Evolutionary conservation across 768 basidiomycete species (phyloP).

Genomic region (Phylloporus sp.): DNA sequence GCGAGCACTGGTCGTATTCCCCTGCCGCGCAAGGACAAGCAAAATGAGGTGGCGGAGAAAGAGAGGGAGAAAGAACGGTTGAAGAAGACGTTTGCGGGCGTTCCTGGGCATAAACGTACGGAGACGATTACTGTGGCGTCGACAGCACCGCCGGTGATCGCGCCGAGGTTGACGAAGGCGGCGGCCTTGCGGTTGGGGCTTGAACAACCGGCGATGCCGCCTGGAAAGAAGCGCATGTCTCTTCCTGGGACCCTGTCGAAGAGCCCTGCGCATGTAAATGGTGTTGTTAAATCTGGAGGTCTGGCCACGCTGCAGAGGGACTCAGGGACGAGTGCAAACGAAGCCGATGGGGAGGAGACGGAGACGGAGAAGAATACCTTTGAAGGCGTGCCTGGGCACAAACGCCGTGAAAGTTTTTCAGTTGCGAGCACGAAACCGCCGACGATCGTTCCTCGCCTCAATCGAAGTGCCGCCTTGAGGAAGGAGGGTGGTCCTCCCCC

Average conservation of each 20-base stretch:
- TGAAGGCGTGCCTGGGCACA: conserved; percentile 81
- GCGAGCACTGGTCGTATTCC: conserved; percentile 34
- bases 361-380: conserved; percentile 47
- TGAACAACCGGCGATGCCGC: conserved; percentile 34
- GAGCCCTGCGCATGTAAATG: conserved; percentile 3
- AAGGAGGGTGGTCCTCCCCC: conserved; percentile 50
- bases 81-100: conserved; percentile 63
- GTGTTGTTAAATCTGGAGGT: conserved; percentile 2
- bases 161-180: conserved; percentile 73
- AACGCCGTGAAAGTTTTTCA: conserved; percentile 67
- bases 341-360: conserved; percentile 28
- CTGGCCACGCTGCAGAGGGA: conserved; percentile 10
- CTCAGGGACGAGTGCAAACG: conserved; percentile 19
- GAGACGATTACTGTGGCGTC: conserved; percentile 68
- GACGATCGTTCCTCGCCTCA: conserved; percentile 39
- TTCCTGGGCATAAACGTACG: conserved; percentile 77
- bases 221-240: conserved; percentile 37
- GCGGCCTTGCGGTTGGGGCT: conserved; percentile 64
- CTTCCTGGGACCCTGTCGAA: conserved; percentile 19
- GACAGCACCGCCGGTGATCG: conserved; percentile 64
- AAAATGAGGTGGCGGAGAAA: conserved; percentile 39
- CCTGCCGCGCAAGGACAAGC: conserved; percentile 24
- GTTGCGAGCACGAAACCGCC: conserved; percentile 53
- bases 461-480: conserved; percentile 40
- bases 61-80: conserved; percentile 58